These are phyloP conservation scores for Phialophora tarda DNA, from an alignment of 2,329 filamentous ascomycete genomes.

Conservation along the genomic window DNA sequence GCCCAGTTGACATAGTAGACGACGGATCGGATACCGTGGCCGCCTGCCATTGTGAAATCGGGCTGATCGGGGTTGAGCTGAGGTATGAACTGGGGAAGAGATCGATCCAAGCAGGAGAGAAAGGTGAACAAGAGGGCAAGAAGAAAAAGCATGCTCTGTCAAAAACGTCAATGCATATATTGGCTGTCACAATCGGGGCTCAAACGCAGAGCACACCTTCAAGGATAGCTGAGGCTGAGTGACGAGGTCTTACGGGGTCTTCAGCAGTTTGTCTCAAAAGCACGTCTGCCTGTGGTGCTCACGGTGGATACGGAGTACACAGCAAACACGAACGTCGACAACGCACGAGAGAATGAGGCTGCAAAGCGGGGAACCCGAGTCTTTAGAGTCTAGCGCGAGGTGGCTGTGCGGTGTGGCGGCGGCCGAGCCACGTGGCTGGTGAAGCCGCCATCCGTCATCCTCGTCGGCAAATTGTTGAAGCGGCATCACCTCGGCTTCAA, in stretches of 20 bases:
- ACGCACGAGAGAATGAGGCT: neutral
- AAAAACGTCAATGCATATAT: neutral
- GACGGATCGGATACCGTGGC: conserved; percentile 44
- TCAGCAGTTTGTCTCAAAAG: conserved; percentile 26
- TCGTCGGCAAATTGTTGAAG: conserved; percentile 16
- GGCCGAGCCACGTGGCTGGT: neutral
- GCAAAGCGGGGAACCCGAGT: neutral
- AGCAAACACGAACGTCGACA: neutral
- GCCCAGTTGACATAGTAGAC: conserved; percentile 60
- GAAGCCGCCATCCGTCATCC: neutral
- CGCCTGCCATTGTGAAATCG: conserved; percentile 32
- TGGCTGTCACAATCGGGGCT: neutral
- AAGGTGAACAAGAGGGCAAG: conserved; percentile 36
- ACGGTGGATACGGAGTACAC: neutral
- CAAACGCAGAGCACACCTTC: neutral
- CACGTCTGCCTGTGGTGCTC: conserved; percentile 25
- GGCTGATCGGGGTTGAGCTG: conserved; percentile 3
- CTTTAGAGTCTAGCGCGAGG: neutral
- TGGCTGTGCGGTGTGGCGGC: neutral
- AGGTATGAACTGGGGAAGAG: conserved; percentile 35
- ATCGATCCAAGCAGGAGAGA: conserved; percentile 44
- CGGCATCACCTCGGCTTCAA: conserved; percentile 9
- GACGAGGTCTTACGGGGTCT: conserved; percentile 10
- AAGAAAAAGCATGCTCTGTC: conserved; percentile 14
- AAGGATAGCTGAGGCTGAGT: conserved; percentile 12